A percentile compares a stretch with the other conserved stretches of the same genome.
Evolutionary conservation across 225 moss, liverwort and hornwort genomes (phyloP).

Genomic region (Straminergon stramineum): DNA sequence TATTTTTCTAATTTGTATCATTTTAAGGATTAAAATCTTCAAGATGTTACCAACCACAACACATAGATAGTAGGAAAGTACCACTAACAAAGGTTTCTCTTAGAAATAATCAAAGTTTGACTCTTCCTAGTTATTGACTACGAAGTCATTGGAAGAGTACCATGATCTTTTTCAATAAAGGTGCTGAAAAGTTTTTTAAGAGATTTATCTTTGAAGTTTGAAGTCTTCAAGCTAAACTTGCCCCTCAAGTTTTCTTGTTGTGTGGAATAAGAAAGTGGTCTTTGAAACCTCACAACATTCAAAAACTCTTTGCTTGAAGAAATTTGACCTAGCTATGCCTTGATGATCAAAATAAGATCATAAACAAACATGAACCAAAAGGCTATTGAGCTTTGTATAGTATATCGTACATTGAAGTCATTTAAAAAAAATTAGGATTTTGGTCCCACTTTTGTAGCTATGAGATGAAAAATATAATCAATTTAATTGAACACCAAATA

Average conservation of each 20-base stretch:
- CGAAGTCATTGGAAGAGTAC: background rate
- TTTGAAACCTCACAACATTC: background rate
- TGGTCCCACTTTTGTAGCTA: background rate
- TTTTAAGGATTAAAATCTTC: background rate
- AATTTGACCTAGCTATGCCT: background rate
- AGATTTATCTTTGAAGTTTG: background rate
- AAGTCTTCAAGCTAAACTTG: background rate
- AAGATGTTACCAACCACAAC: background rate
- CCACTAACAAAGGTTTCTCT: background rate
- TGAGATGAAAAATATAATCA: background rate
- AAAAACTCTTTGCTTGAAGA: background rate
- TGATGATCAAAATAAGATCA: background rate
- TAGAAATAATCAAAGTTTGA: background rate
- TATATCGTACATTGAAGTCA: background rate
- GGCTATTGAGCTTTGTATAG: background rate
- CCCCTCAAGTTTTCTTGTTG: background rate
- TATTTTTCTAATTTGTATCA: background rate
- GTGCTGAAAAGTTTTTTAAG: background rate
- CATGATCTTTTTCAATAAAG: accelerated
- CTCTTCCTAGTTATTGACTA: background rate
- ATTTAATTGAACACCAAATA: background rate
- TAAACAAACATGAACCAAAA: background rate
- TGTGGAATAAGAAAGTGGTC: background rate
- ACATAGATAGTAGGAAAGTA: background rate
- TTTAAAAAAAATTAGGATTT: too few relatives aligned